These are phyloP conservation scores for Calendula officinalis DNA, from an alignment of 129 eudicot genomes.

Conservation along the genomic window DNA sequence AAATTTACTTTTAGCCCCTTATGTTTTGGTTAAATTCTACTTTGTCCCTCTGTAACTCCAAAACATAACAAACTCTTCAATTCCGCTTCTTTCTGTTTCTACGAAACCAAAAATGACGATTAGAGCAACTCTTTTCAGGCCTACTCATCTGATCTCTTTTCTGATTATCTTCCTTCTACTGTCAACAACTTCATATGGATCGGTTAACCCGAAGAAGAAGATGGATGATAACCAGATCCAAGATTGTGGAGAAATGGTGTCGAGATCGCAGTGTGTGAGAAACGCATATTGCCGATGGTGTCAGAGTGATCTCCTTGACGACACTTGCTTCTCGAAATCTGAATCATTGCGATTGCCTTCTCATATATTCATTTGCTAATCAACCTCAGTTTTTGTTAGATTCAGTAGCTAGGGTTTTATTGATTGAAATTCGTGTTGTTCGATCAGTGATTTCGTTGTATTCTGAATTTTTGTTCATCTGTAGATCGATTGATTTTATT, in stretches of 20 bases:
- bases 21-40: no score
- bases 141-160: conserved; percentile 18
- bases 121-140: conserved; percentile 6
- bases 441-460: no score
- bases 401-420: no score
- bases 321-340: conserved; percentile 52
- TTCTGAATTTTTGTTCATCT: no score
- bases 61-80: conserved; percentile 3
- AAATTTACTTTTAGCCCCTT: no score
- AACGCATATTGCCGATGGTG: conserved; percentile 60
- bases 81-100: neutral
- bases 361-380: conserved; percentile 57
- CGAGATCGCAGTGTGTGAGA: conserved; percentile 47
- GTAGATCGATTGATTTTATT: no score
- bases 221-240: conserved; percentile 8
- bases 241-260: conserved; percentile 39
- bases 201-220: conserved; percentile 2
- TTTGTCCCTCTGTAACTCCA: conserved; percentile 11
- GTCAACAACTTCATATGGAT: neutral
- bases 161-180: conserved; percentile 18
- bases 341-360: conserved; percentile 67
- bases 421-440: no score
- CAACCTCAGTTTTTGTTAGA: neutral
- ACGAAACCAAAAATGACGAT: conserved; percentile 12
- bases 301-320: conserved; percentile 59